Conservation (phyloP, 345 rosid genomes). For the Gossypium sturtianum region DNA sequence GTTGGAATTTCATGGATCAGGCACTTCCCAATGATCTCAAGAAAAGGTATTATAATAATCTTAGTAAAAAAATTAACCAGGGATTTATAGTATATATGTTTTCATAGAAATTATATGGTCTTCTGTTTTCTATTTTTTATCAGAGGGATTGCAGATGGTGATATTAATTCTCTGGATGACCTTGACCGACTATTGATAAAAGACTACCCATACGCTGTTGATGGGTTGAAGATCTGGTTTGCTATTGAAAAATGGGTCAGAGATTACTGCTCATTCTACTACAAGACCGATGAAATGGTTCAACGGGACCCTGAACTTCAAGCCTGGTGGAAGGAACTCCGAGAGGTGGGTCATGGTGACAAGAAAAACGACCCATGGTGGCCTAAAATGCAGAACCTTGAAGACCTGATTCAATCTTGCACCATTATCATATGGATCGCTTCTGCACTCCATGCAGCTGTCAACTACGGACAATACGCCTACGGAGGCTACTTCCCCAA, state of each 20-base stretch:
- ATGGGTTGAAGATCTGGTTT: conserved; percentile 75
- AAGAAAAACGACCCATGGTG: conserved; percentile 66
- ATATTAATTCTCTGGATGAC: conserved; percentile 44
- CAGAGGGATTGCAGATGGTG: conserved; percentile 73
- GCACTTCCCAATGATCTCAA: conserved; percentile 53
- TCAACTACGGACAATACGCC: conserved; percentile 77
- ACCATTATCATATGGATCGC: conserved; percentile 68
- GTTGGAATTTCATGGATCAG: conserved; percentile 59
- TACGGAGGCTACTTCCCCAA: conserved; percentile 64
- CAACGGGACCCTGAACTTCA: conserved; percentile 51
- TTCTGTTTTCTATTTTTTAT: neutral
- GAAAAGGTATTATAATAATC: conserved; percentile 2
- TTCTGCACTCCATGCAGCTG: conserved; percentile 72
- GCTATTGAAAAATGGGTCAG: conserved; percentile 64
- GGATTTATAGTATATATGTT: no score
- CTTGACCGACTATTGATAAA: conserved; percentile 42
- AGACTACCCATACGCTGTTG: conserved; percentile 79
- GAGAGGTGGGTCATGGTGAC: conserved; percentile 74
- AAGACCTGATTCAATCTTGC: conserved; percentile 52
- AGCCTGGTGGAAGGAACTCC: conserved; percentile 74
- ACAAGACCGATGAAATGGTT: conserved; percentile 42
- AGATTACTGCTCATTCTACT: conserved; percentile 50
- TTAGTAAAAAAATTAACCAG: neutral
- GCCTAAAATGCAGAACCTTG: conserved; percentile 49
- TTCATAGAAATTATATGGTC: no score